A percentile compares a stretch with the other conserved stretches of the same genome.
These are phyloP conservation scores for Candida sojae DNA, from an alignment of 1,139 yeast species.

Conservation along the genomic window DNA sequence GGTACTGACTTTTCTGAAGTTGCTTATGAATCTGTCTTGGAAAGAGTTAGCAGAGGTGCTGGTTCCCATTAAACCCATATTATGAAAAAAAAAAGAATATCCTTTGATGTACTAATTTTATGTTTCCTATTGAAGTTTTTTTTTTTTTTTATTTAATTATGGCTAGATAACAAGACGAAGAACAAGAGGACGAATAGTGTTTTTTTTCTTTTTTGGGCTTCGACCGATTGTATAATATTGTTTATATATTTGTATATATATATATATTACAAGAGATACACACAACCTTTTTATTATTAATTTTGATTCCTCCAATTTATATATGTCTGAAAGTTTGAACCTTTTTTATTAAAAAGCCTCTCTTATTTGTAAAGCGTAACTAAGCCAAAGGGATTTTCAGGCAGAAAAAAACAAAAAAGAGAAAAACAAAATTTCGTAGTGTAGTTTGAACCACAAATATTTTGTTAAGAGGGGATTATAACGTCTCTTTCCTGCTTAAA, in stretches of 20 bases:
- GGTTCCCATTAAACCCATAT: conserved; percentile 13
- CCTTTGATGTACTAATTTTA: neutral
- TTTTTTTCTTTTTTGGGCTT: neutral
- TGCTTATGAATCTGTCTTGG: conserved; percentile 88
- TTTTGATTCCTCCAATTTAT: too few relatives aligned
- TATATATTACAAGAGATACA: neutral
- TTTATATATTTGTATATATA: too few relatives aligned
- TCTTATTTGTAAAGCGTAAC: too few relatives aligned
- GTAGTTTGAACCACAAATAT: too few relatives aligned
- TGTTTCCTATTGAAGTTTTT: neutral
- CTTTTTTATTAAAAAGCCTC: too few relatives aligned
- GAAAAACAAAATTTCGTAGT: too few relatives aligned
- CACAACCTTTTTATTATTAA: neutral
- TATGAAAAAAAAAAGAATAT: neutral
- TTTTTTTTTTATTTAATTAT: neutral
- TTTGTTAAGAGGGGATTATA: too few relatives aligned
- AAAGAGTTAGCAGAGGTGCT: conserved; percentile 64
- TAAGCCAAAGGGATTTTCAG: too few relatives aligned
- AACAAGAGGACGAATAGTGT: neutral
- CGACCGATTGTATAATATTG: neutral
- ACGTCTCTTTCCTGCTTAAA: neutral
- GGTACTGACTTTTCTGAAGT: conserved; percentile 98
- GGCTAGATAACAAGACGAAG: too few relatives aligned
- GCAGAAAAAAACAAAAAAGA: too few relatives aligned
- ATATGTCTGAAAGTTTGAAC: too few relatives aligned